Base-by-base conservation (phyloP, 192 early-diverging fungal species). In the Rhizophlyctis rosea region DNA sequence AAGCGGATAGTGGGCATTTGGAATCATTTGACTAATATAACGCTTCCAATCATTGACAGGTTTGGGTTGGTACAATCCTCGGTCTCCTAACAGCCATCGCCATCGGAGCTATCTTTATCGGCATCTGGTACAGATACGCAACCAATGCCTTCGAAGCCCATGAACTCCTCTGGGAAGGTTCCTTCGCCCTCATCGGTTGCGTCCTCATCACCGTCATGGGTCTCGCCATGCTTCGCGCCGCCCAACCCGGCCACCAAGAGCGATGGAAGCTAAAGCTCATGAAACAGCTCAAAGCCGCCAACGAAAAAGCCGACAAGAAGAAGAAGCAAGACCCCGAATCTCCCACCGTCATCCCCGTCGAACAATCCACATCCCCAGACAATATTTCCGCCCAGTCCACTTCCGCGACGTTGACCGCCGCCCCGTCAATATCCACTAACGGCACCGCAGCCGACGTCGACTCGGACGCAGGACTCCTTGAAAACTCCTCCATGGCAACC, bases 161-260 rank as follows among this genome's bases (percentile, higher is more conserved):
- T 62, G 93, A 95, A 57, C 61, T 79, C 53, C 62, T 93, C 23
- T 93, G 88, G 88, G 93, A 97, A 77, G 95, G 88, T 47, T 76
- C 83, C 11, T 92, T 98, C 57, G 78, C 77, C 7, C 73, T 93
- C 39, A 79, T 98, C 51, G 92, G 93, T 27, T 69, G 72, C 0
- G 14, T 93, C 27, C 75, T 95, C 74, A 88, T 95, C 54, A 87
- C 88, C 1, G 50, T 76, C 18, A 93, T 94, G 90, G 86, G 86
- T 18, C 67, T 97, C 33, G 87, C 88, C 28, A 91, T 97, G 81
- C 62, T 94, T 32, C 74, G 81, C 28, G 81, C 89, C 13, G 52
- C 61, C 7, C 50, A 35, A 16, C 59, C 74, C 34, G 65, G 72
- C n/a, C 69, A 59, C 55, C 64, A 82, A 5, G 59, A 72, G 24